Base-by-base conservation (phyloP, 306 rosid genomes). In the Sindora glabra region DNA sequence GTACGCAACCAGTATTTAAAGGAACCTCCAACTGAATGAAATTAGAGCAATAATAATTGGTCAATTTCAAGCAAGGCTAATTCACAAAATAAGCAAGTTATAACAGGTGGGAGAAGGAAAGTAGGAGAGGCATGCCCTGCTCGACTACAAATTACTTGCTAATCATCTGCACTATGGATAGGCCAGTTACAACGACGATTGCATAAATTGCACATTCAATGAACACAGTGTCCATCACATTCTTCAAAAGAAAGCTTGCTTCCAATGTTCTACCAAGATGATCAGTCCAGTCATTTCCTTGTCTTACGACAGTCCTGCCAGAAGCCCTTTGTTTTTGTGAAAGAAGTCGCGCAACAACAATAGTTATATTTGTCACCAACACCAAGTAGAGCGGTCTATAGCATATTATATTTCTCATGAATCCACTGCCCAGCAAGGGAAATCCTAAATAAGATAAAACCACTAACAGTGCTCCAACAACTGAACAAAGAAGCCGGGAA, bases 191-290 rank as follows among this genome's bases (percentile, higher is more conserved):
- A 18, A 88, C 80, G 29, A 84, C 69, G 5, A 81, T 36, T 16
- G 90, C 80, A 74, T 81, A 91, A 11, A 84, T 74, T 62, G 88
- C 79, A 66, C 75, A 83, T 71, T 81, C 95, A 72, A 85, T 88
- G 76, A 88, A 78, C 34, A 88, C 29, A 10, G 98, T 89, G 78
- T 84, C 83, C 64, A 76, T 45, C 41, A 69, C 78, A 50, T 64
- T 88, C 69, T 58, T 66, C 53, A 74, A 15, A 77, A 83, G 54
- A 55, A 81, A 11, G 2, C 80, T 84, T 16, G 67, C 29, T 66
- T 81, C 90, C 62, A 85, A 56, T 52, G 64, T 49, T 41, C 25
- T 74, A 2, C 86, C 81, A 38, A 85, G 72, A n/a, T 65, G 80
- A 2, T 48, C 45, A 14, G 59, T 59, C 79, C 68, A 84, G 21